Conservation (phyloP, 495 filamentous ascomycete genomes). For the Pyrenula massariospora region DNA sequence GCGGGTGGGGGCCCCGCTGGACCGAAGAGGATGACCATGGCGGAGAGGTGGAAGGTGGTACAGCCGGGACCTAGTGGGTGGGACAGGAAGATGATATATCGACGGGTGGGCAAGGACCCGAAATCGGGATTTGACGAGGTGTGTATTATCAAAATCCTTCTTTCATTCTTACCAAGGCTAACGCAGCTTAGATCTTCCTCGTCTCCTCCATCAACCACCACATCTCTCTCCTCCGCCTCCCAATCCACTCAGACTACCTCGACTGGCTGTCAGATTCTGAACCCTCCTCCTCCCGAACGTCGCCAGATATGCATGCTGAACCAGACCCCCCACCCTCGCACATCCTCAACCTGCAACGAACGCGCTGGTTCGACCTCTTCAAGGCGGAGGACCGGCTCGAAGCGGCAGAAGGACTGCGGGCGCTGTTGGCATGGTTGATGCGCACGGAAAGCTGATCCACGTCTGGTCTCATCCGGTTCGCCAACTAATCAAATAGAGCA, state of each 20-base stretch:
- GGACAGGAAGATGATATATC: conserved; percentile 68
- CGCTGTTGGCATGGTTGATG: conserved; percentile 61
- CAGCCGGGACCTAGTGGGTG: conserved; percentile 53
- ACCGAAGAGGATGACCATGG: conserved; percentile 31
- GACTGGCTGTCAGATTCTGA: conserved; percentile 31
- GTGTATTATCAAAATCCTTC: conserved; percentile 9
- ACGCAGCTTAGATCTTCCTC: conserved; percentile 55
- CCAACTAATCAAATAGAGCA: background rate
- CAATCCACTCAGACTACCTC: conserved; percentile 57
- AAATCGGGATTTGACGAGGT: conserved; percentile 44
- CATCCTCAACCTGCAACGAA: conserved; percentile 51
- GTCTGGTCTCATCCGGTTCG: background rate
- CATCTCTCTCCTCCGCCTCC: conserved; percentile 59
- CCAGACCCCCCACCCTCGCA: conserved; percentile 49
- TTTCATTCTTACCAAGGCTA: background rate
- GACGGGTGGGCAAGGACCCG: conserved; percentile 52
- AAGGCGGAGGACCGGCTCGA: conserved; percentile 53
- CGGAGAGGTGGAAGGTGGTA: conserved; percentile 37
- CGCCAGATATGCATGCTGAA: conserved; percentile 30
- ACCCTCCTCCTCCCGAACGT: conserved; percentile 15
- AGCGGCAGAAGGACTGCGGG: conserved; percentile 64
- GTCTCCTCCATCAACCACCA: conserved; percentile 77
- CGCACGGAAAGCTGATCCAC: conserved; percentile 16
- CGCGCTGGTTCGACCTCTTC: conserved; percentile 71
- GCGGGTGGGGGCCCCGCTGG: conserved; percentile 25